phyloP scores from a whole-genome alignment of 805 yeast species.

The Saccharomycopsis schoenii region DNA sequence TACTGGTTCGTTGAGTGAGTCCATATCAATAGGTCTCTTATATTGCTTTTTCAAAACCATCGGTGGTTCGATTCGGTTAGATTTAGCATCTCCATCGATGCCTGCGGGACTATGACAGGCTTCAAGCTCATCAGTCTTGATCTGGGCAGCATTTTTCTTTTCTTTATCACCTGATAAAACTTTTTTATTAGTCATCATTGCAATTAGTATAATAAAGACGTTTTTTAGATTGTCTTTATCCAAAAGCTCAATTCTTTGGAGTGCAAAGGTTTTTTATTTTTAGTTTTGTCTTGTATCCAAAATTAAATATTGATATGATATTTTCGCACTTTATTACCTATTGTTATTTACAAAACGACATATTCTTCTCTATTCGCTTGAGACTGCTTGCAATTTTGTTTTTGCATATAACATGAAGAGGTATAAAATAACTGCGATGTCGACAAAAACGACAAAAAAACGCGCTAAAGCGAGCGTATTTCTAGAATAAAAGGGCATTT shows the following conservation, averaged over 20 bases:
- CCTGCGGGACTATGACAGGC: background rate
- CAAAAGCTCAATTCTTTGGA: background rate
- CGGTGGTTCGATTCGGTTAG: no score
- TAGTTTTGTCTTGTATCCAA: no score
- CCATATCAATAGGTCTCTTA: background rate
- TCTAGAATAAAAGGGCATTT: background rate
- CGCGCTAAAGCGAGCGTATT: background rate
- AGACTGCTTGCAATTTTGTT: no score
- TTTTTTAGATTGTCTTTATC: background rate
- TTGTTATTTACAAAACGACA: no score
- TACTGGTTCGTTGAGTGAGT: background rate
- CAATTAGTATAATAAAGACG: background rate
- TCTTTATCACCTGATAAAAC: background rate
- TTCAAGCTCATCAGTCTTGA: background rate
- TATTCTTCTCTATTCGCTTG: no score
- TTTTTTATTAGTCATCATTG: background rate
- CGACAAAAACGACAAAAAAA: no score
- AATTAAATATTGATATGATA: no score
- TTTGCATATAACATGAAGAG: no score
- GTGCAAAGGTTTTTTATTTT: no score
- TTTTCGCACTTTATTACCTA: no score
- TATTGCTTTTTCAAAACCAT: background rate
- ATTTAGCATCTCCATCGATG: background rate
- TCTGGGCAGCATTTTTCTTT: background rate
- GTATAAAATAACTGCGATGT: no score